Evolutionary conservation across 345 rosid genomes (phyloP).

Genomic region (Excoecaria cochinchinensis): DNA sequence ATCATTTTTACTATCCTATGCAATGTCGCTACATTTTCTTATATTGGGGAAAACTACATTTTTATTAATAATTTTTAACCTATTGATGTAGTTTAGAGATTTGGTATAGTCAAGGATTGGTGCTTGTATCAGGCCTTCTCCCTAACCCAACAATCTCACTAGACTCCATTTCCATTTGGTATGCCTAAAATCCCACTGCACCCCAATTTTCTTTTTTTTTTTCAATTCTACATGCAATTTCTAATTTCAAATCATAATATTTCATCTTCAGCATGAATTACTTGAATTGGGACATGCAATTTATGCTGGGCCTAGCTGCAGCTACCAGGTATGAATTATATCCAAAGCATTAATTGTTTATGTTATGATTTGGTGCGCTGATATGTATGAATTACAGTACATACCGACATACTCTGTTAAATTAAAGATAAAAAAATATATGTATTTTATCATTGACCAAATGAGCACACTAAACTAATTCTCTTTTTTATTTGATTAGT

Average conservation of each 20-base stretch:
- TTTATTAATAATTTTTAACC: background rate
- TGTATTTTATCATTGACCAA: too few relatives aligned
- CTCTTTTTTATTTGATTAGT: too few relatives aligned
- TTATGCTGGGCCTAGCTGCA: constrained; percentile 85
- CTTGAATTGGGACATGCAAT: constrained; percentile 80
- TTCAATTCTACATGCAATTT: background rate
- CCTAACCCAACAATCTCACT: constrained; percentile 67
- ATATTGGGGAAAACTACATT: too few relatives aligned
- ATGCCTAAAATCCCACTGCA: background rate
- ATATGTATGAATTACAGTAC: too few relatives aligned
- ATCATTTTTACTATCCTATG: too few relatives aligned
- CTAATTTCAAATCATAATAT: background rate
- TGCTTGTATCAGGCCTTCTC: constrained; percentile 81
- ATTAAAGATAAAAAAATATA: too few relatives aligned
- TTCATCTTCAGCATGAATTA: constrained; percentile 69
- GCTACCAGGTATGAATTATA: constrained; percentile 64
- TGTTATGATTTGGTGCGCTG: too few relatives aligned
- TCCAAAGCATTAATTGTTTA: too few relatives aligned
- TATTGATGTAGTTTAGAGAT: constrained; percentile 71
- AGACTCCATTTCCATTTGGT: constrained; percentile 90
- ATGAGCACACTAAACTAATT: too few relatives aligned
- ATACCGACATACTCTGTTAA: too few relatives aligned
- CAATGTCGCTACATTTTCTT: too few relatives aligned
- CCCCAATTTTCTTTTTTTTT: background rate
- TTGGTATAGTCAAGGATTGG: constrained; percentile 95